Evolutionary conservation across 805 yeast species (phyloP), one percentile per base, ranked within the genome.

Genomic region (Debaryomyces maramus): DNA sequence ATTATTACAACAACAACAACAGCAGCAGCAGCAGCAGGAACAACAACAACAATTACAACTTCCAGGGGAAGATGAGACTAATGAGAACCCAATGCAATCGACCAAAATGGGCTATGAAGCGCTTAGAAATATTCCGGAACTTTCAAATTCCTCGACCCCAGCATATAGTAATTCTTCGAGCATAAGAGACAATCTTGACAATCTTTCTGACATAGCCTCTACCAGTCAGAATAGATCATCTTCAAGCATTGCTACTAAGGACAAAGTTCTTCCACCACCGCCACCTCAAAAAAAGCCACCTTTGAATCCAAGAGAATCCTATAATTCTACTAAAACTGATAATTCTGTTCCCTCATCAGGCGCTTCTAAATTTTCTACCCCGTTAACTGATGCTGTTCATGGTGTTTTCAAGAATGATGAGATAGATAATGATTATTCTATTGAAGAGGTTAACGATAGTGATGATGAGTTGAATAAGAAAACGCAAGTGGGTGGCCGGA

Each of bases 391-490:
- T 8, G 22, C 40, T 14, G 22, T 15, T 10, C 29, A 27, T 32
- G 27, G 16, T 18, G 29, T 19, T 11, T 16, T 39, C n/a, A 23
- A 28, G 3, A 15, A 13, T 17, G 20, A 27, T 14, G 41, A 20
- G n/a, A 20, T 34, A 9, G 58, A 51, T n/a, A 39, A 55, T 40
- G 67, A 61, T 22, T 61, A 51, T 23, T 63, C 66, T 3, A 68
- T 70, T 36, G 75, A 69, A 50, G 75, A 70, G 45, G 56, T 65
- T 17, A 62, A 65, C 40, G 70, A 66, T 46, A 55, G 64, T 19
- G 73, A 69, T 43, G 72, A 67, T 34, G 70, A 66, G 47, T 45
- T 60, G 16, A 55, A 48, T 11, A 20, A 27, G 41, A 33, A 40
- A 27, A 29, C 26, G 41, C 27, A 39, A 29, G 29, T 7, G 24